These are phyloP conservation scores for Sarcodon sp. DNA, from an alignment of 768 basidiomycete species.

Conservation along the genomic window DNA sequence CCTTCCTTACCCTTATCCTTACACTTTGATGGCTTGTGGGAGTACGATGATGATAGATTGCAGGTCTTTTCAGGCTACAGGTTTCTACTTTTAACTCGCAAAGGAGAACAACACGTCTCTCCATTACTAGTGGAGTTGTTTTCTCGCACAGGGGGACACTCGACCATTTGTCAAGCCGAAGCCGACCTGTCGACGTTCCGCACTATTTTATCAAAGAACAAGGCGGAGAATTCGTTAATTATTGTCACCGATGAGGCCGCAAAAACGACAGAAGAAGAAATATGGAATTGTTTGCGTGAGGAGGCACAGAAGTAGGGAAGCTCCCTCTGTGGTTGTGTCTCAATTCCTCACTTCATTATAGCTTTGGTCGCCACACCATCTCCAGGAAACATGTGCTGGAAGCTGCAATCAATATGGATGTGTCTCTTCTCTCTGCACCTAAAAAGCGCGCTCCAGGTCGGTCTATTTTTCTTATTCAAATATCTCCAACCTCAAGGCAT, in stretches of 20 bases:
- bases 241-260: conserved; percentile 37
- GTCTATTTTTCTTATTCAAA: too few relatives aligned
- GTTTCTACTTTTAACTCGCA: conserved; percentile 53
- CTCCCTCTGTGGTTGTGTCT: too few relatives aligned
- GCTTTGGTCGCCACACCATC: conserved; percentile 30
- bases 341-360: conserved; percentile 7
- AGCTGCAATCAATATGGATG: conserved; percentile 28
- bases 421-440: conserved; percentile 4
- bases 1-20: conserved; percentile 31
- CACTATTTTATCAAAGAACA: conserved; percentile 20
- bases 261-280: conserved; percentile 36
- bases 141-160: too few relatives aligned
- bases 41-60: conserved; percentile 50
- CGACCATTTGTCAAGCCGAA: too few relatives aligned
- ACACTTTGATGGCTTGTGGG: conserved; percentile 47
- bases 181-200: too few relatives aligned
- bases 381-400: conserved; percentile 35
- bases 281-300: conserved; percentile 33
- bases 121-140: too few relatives aligned
- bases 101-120: conserved; percentile 17
- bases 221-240: conserved; percentile 32
- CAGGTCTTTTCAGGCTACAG: conserved; percentile 38
- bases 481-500: too few relatives aligned
- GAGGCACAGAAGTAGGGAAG: too few relatives aligned
- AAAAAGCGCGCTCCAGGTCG: too few relatives aligned